These are phyloP conservation scores for Oidiodendron maius DNA, from an alignment of 495 filamentous ascomycete species.

Conservation along the genomic window DNA sequence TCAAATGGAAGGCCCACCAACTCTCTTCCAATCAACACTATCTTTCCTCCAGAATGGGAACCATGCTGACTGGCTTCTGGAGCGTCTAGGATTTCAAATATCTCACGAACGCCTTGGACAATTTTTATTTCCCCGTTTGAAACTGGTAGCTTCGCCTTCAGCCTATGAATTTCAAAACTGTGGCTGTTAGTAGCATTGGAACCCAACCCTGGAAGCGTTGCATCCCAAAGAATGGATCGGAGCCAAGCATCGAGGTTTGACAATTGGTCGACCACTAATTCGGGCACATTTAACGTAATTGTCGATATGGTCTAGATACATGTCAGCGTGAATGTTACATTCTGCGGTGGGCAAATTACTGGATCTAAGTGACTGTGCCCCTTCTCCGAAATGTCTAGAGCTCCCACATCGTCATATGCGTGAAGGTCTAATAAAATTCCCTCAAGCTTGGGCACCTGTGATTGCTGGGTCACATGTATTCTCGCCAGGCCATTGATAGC, in stretches of 20 bases:
- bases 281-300: slow-evolving; percentile 56
- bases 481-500: slow-evolving; percentile 89
- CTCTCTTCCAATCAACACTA: slow-evolving; percentile 74
- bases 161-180: slow-evolving; percentile 56
- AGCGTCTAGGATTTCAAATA: slow-evolving; percentile 83
- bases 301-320: slow-evolving; percentile 76
- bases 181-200: not conserved
- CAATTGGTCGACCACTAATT: slow-evolving; percentile 47
- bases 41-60: slow-evolving; percentile 47
- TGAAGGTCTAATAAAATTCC: slow-evolving; percentile 84
- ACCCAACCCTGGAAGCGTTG: slow-evolving; percentile 42
- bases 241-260: slow-evolving; percentile 73
- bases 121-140: slow-evolving; percentile 61
- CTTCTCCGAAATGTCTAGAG: slow-evolving; percentile 56
- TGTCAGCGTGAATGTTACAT: not conserved
- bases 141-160: slow-evolving; percentile 70
- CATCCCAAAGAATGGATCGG: slow-evolving; percentile 78
- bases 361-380: slow-evolving; percentile 82
- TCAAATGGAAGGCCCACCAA: slow-evolving; percentile 45
- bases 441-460: slow-evolving; percentile 73
- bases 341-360: slow-evolving; percentile 35
- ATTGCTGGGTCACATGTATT: slow-evolving; percentile 73
- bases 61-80: slow-evolving; percentile 25
- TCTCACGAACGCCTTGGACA: slow-evolving; percentile 85
- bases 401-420: slow-evolving; percentile 78